Evolutionary conservation across 2,329 filamentous ascomycete genomes (phyloP), one percentile per base, ranked within the genome.

Genomic region (Lasiodiplodia sp.): DNA sequence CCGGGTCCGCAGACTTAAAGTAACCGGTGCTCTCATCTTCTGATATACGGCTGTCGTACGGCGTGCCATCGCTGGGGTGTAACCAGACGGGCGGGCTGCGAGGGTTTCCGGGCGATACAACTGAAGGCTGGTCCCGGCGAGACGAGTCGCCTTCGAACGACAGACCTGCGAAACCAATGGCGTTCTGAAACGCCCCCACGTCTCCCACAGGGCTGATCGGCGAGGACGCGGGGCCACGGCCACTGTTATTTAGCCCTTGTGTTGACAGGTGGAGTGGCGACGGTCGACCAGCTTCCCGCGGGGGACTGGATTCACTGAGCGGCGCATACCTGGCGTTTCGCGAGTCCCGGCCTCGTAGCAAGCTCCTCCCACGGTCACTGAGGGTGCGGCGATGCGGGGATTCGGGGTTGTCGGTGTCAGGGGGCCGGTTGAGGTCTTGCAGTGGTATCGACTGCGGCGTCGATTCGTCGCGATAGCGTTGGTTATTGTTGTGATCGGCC

Each of bases 391-490:
- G 76, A 72, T 83, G 80, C 68, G 78, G 64, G 75, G 72, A 69
- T 34, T 75, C 71, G 55, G 76, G 73, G 44, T 47, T 18, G 44
- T 47, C 44, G 44, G 78, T 73, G 70, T 79, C 79, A 25, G 78
- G 78, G 70, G 79, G 79, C 58, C 77, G 78, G 71, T 79, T 78
- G 69, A 84, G 79, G 73, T 83, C 87, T 79, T 90, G 90, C 69
- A 95, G 83, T 69, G 91, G 91, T 81, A 96, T 94, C 71, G 90
- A 90, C 75, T 87, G 86, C 69, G 84, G 82, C 69, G 81, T 80
- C 34, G 85, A 83, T 71, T 81, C 80, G 72, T 83, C 81, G 70
- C 83, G 79, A 73, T 83, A 80, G 69, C 77, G 76, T 11, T 38
- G 14, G 25, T 31, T 25, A 12, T 52, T 49, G 40, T 68, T 31